Percentiles rank a stretch among this genome's conserved stretches.
These are phyloP conservation scores for Boletus eberwhitei DNA, from an alignment of 768 basidiomycete genomes.

Conservation along the genomic window DNA sequence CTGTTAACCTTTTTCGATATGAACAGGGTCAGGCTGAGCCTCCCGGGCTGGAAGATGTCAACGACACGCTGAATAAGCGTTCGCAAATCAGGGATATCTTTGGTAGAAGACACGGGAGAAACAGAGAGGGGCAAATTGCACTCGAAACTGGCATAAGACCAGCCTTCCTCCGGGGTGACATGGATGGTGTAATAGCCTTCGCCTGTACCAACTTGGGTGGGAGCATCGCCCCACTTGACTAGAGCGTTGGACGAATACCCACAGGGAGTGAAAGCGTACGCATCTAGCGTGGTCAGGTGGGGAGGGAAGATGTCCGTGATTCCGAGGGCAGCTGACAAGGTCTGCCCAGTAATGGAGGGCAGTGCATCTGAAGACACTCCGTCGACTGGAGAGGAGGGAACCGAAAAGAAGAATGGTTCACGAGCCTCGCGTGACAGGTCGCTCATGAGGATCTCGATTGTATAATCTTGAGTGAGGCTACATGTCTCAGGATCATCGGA, in stretches of 20 bases:
- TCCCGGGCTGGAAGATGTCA: conserved; percentile 85
- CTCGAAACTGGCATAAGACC: conserved; percentile 99
- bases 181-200: conserved; percentile 99
- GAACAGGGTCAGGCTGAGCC: conserved; percentile 86
- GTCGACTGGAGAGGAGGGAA: conserved; percentile 43
- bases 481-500: conserved; percentile 12
- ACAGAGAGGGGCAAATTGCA: conserved; percentile 82
- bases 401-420: conserved; percentile 64
- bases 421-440: conserved; percentile 76
- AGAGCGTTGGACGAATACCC: conserved; percentile 96
- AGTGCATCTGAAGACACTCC: conserved; percentile 44
- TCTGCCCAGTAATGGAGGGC: conserved; percentile 27
- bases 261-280: conserved; percentile 92
- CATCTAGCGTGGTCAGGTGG: conserved; percentile 79
- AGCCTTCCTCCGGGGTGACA: conserved; percentile 96
- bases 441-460: conserved; percentile 98
- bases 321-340: conserved; percentile 67
- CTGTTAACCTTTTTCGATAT: conserved; percentile 63
- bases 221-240: conserved; percentile 50
- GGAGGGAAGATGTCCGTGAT: conserved; percentile 80
- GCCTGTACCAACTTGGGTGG: conserved; percentile 33
- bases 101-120: conserved; percentile 27
- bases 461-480: conserved; percentile 64
- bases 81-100: conserved; percentile 66
- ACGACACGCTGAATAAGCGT: conserved; percentile 87